phyloP scores from a whole-genome alignment of 345 rosid genomes.

The Pseudoturritis turrita region DNA sequence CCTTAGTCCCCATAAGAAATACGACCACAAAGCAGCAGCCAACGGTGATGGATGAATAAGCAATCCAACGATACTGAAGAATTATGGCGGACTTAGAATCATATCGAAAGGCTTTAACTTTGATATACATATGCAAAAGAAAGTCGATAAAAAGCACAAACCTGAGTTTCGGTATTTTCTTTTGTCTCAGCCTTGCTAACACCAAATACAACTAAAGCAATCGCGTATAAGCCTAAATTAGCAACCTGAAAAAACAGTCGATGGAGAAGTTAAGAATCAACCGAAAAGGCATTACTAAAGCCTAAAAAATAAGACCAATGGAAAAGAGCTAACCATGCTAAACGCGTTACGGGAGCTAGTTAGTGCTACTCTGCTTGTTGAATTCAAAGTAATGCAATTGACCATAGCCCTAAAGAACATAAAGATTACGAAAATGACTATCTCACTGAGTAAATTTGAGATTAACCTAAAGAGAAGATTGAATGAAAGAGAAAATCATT shows the following conservation, averaged over 20 bases:
- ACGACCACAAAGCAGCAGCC: conserved; percentile 82
- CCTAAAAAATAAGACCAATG: background rate
- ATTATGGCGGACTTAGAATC: conserved; percentile 17
- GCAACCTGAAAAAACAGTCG: conserved; percentile 53
- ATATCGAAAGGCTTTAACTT: background rate
- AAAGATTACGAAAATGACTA: background rate
- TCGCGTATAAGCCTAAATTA: conserved; percentile 75
- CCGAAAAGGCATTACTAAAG: background rate
- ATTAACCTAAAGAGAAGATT: background rate
- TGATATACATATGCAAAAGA: background rate
- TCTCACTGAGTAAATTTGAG: background rate
- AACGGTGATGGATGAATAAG: conserved; percentile 65
- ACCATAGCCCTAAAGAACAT: conserved; percentile 71
- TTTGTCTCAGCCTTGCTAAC: conserved; percentile 43
- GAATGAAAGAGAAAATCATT: background rate
- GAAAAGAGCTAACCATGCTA: conserved; percentile 62
- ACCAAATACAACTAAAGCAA: conserved; percentile 70
- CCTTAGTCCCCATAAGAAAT: conserved; percentile 77
- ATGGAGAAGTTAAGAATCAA: background rate
- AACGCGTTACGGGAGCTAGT: conserved; percentile 96
- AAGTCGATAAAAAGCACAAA: conserved; percentile 14
- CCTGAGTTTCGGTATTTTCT: conserved; percentile 75
- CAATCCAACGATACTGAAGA: conserved; percentile 91
- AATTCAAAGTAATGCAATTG: conserved; percentile 79
- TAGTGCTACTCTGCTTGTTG: conserved; percentile 82